Percentiles rank a stretch among this genome's conserved stretches.
Evolutionary conservation across 371 early-diverging fungal genomes (phyloP).

Genomic region (Mortierella sp.): DNA sequence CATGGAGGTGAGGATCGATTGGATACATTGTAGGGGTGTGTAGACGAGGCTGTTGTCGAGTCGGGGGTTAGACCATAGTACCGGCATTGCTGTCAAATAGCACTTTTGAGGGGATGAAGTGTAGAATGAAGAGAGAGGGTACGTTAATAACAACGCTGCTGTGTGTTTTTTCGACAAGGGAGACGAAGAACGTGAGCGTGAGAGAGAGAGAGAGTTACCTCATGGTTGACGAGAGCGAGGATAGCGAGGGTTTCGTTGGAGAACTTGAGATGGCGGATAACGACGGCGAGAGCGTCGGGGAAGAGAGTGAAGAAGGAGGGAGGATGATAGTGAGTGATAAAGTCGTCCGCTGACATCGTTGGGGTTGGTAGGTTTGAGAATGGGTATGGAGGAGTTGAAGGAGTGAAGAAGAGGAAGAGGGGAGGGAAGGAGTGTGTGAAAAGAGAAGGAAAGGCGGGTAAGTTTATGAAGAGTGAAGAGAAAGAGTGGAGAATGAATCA

Average conservation of each 20-base stretch:
- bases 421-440: background rate
- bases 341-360: slow-evolving; percentile 18
- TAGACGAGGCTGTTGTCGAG: slow-evolving; percentile 37
- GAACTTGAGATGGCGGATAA: slow-evolving; percentile 18
- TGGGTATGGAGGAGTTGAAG: background rate
- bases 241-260: slow-evolving; percentile 35
- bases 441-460: background rate
- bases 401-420: background rate
- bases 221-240: slow-evolving; percentile 45
- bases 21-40: slow-evolving; percentile 51
- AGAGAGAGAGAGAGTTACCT: slow-evolving; percentile 14
- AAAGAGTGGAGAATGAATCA: background rate
- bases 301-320: slow-evolving; percentile 53
- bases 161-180: too few relatives aligned
- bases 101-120: slow-evolving; percentile 15
- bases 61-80: slow-evolving; percentile 32
- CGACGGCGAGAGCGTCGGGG: slow-evolving; percentile 41
- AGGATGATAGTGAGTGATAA: slow-evolving; percentile 4
- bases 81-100: slow-evolving; percentile 26
- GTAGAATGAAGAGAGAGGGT: background rate
- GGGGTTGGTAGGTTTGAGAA: background rate
- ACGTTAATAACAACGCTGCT: too few relatives aligned
- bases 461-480: background rate
- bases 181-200: background rate
- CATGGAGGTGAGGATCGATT: slow-evolving; percentile 32